phyloP scores from a whole-genome alignment of 345 rosid genomes.

The Lepidium didymum region DNA sequence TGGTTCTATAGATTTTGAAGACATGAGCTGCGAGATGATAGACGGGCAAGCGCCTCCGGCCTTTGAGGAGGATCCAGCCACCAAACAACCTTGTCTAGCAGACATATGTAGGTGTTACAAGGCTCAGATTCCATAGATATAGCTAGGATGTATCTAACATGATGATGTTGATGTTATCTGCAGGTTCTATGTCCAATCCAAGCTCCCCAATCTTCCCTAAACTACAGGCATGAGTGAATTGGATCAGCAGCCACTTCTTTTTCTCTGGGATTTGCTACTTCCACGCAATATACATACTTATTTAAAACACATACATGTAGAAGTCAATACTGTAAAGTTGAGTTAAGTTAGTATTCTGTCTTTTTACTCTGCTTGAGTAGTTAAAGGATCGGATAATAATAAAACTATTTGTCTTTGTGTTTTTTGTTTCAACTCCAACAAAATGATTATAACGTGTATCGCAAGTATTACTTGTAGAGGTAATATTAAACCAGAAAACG shows the following conservation, averaged over 20 bases:
- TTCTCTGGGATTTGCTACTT: neutral
- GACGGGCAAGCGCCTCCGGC: conserved; percentile 81
- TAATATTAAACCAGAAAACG: neutral
- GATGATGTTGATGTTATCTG: conserved; percentile 4
- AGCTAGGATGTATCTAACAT: neutral
- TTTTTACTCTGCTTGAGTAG: neutral
- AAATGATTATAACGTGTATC: neutral
- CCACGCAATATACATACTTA: conserved; percentile 5
- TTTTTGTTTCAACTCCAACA: neutral
- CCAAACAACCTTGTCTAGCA: conserved; percentile 29
- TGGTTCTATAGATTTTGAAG: conserved; percentile 66
- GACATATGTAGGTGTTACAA: conserved; percentile 24
- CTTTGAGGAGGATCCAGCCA: conserved; percentile 66
- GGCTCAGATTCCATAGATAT: neutral
- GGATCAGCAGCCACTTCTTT: neutral
- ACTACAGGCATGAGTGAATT: conserved; percentile 19
- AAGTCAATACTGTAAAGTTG: conserved; percentile 6
- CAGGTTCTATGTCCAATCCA: conserved; percentile 34
- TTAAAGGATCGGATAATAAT: neutral
- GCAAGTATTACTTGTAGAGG: neutral
- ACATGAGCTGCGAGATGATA: conserved; percentile 96
- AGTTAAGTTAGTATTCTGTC: neutral
- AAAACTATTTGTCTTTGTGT: neutral
- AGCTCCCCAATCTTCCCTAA: conserved; percentile 31
- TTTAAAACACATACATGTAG: neutral